Evolutionary conservation across 108 stramenopile species (phyloP), one percentile per base, ranked within the genome.

Genomic region (Cyclotella choctawhatcheeana): DNA sequence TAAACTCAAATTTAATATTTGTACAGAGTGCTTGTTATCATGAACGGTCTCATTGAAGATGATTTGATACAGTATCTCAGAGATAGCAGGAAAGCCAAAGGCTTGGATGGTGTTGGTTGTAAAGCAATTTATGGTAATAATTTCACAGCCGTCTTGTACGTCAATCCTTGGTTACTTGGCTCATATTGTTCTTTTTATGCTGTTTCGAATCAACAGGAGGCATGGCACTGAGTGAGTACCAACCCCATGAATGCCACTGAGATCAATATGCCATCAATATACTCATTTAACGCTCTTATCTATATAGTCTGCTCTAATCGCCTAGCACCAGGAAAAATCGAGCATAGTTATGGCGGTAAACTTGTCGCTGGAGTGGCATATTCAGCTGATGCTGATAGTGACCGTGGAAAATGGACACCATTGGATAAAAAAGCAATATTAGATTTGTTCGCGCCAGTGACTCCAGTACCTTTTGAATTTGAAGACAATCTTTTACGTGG

Each of bases 11-110:
- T 10, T 10, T 24, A n/a, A 10, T 22, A 2, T 26, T 20, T 20
- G 25, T 21, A 20, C 18, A 61, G 60, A 5, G 70, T 96, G 20
- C 44, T 93, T 12, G 83, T 79, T 6, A 90, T 96, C 21, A 96
- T 93, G 90, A 96, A 96, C 67, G 94, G 94, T 7, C 58, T 96
- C 47, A 82, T 92, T 30, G 94, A 95, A 51, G 85, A 91, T 44
- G 94, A 95, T 67, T 45, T 95, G 24, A 64, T 90, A 21, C 22
- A 55, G 33, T 53, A 54, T 54, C n/a, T 73, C 64, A 54, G 67
- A 44, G 25, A 73, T 32, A 32, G 47, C 54, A 50, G 51, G 35
- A 58, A 47, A 35, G 4, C 18, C 18, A 17, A 62, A 16, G 74
- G 74, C 47, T 64, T 77, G 34, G 67, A 77, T 45, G 71, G 80